These are phyloP conservation scores for Tetrahymena malaccensis DNA, from an alignment of 73 alveolate genomes.

Conservation along the genomic window DNA sequence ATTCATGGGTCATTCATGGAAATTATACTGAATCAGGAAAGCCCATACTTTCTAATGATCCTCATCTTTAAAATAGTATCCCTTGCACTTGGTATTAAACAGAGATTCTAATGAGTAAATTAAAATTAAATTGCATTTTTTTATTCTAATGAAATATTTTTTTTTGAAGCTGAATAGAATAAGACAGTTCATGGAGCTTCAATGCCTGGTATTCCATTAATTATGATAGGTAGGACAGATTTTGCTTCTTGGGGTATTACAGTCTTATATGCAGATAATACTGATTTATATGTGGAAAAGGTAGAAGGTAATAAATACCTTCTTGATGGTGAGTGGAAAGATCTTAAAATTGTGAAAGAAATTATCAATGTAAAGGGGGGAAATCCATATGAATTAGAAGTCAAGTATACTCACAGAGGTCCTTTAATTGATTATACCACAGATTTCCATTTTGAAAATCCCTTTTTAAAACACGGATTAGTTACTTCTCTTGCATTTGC, in stretches of 20 bases:
- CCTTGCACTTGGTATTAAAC: slow-evolving; percentile 77
- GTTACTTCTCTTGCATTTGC: background rate
- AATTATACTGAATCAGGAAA: slow-evolving; percentile 80
- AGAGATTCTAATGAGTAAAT: slow-evolving; percentile 22
- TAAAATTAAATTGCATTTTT: too few species aligned
- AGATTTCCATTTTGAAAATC: background rate
- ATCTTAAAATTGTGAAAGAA: slow-evolving; percentile 51
- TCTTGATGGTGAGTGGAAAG: slow-evolving; percentile 74
- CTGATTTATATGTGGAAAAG: slow-evolving; percentile 79
- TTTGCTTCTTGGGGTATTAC: slow-evolving; percentile 76
- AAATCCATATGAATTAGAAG: background rate
- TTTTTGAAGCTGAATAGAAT: background rate
- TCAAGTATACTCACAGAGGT: background rate
- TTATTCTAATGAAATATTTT: too few species aligned
- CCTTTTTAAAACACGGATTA: background rate
- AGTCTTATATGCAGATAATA: slow-evolving; percentile 68
- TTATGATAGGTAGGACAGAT: slow-evolving; percentile 67
- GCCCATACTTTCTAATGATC: slow-evolving; percentile 88
- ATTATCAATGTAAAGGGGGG: slow-evolving; percentile 69
- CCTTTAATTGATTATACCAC: background rate
- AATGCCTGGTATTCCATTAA: slow-evolving; percentile 82
- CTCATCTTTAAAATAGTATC: slow-evolving; percentile 76
- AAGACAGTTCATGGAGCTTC: slow-evolving; percentile 55
- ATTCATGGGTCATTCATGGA: slow-evolving; percentile 86
- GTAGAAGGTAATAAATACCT: slow-evolving; percentile 63